These are phyloP conservation scores for Metschnikowia vanudenii DNA, from an alignment of 805 yeast genomes.

Conservation along the genomic window DNA sequence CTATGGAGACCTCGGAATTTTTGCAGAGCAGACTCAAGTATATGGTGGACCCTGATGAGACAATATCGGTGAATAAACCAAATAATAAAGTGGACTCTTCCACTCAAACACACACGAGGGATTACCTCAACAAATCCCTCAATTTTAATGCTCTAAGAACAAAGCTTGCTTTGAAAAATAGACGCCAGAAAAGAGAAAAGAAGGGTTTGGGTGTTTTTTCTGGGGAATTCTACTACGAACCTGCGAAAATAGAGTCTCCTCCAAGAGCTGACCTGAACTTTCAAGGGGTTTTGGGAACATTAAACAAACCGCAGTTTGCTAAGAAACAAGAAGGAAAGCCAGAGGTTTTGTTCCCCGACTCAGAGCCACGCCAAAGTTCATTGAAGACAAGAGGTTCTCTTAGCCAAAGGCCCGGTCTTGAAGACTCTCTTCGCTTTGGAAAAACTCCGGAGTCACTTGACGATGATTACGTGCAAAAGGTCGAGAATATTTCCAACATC, in stretches of 20 bases:
- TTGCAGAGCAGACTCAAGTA: conserved; percentile 36
- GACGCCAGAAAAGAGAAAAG: conserved; percentile 17
- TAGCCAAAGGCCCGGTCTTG: conserved; percentile 14
- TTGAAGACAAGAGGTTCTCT: conserved; percentile 6
- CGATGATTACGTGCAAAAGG: conserved; percentile 25
- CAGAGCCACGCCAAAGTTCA: conserved; percentile 3
- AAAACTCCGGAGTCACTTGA: conserved; percentile 24
- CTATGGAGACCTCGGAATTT: conserved; percentile 36
- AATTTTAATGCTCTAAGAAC: conserved; percentile 25
- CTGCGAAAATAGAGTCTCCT: conserved; percentile 4
- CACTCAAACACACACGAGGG: conserved; percentile 40
- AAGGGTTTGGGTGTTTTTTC: conserved; percentile 28
- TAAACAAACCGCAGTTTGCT: conserved; percentile 32
- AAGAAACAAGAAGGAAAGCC: not conserved
- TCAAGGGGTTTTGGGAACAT: conserved; percentile 35
- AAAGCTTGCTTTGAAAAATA: conserved; percentile 15
- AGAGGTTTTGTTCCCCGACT: conserved; percentile 7
- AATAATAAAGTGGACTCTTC: conserved; percentile 37
- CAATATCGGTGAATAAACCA: conserved; percentile 22
- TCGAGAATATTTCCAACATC: conserved; percentile 27
- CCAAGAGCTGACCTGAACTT: conserved; percentile 14
- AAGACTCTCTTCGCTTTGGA: conserved; percentile 14
- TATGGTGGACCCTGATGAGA: conserved; percentile 42
- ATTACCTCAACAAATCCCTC: conserved; percentile 29
- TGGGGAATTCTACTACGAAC: conserved; percentile 40